Evolutionary conservation across 768 basidiomycete species (phyloP), one percentile per base, ranked within the genome.

Genomic region (Amylocystis lapponica): DNA sequence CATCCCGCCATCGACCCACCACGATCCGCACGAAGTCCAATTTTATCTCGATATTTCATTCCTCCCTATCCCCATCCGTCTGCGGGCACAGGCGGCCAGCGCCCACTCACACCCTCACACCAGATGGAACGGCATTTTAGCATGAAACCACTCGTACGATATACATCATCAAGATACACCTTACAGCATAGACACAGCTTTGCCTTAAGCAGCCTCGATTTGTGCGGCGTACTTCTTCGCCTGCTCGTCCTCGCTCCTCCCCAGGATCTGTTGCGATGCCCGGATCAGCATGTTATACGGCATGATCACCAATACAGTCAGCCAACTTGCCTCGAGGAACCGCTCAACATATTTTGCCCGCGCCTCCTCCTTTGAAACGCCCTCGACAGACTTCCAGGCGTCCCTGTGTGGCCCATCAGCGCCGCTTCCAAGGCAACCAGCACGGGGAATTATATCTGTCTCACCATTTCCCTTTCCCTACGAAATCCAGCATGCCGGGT

Each of bases 391-490:
- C 10, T 80, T 74, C 90, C 92, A 96, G 17, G 94, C 95, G 56
- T 88, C 79, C 92, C 91, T 93, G 55, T 16, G 27, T 8, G 27
- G 27, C 13, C 22, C 16, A 34, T 21, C 26, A 40, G 29, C 41
- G 29, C 29, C n/a, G 29, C 6, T 29, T 30, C 26, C 16, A n/a
- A n/a, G n/a, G n/a, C n/a, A n/a, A n/a, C n/a, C 20, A 20, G 22
- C 1, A 23, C 20, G 26, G 43, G 39, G 30, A 31, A 27, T n/a
- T n/a, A n/a, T n/a, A 40, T 40, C 39, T 27, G 23, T 50, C 65
- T 52, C 66, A 91, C 91, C 92, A 95, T 72, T 97, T 98, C 51
- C 81, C 83, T 67, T 87, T 93, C 51, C 84, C 94, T 17, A 69
- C 66, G 57, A 96, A 94, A 61, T 95, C 89, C 29, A 96, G 60